phyloP scores from a whole-genome alignment of 1,284 basidiomycete genomes.

The Ustilago cynodontis region DNA sequence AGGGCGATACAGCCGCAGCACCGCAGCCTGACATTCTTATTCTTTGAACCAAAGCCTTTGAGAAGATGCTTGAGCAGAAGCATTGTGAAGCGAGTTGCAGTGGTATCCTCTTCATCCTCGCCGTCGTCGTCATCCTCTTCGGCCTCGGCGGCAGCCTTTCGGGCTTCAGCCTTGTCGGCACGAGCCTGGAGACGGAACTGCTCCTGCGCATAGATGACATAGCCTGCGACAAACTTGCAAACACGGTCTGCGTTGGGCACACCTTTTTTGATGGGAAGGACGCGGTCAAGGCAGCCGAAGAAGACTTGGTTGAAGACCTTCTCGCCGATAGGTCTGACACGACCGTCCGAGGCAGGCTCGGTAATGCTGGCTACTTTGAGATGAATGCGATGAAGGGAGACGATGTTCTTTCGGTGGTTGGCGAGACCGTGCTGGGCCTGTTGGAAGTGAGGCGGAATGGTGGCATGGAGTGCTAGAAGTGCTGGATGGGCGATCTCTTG shows the following conservation, averaged over 20 bases:
- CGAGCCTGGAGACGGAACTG: slow-evolving; percentile 53
- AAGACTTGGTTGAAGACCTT: slow-evolving; percentile 79
- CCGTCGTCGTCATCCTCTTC: slow-evolving; percentile 70
- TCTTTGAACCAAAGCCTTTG: slow-evolving; percentile 86
- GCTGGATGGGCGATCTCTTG: slow-evolving; percentile 31
- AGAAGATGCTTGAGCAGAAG: slow-evolving; percentile 81
- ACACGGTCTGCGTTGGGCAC: slow-evolving; percentile 81
- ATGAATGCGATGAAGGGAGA: slow-evolving; percentile 87
- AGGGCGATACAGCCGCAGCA: slow-evolving; percentile 79
- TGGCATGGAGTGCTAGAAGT: slow-evolving; percentile 32
- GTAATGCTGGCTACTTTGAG: slow-evolving; percentile 76
- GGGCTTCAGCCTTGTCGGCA: slow-evolving; percentile 26
- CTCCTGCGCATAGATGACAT: slow-evolving; percentile 75
- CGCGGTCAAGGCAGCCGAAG: slow-evolving; percentile 76
- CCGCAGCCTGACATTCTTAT: slow-evolving; percentile 87
- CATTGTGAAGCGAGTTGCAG: slow-evolving; percentile 80
- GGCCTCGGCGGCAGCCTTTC: slow-evolving; percentile 18
- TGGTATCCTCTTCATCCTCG: slow-evolving; percentile 79
- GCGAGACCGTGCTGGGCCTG: slow-evolving; percentile 85
- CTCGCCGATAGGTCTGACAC: slow-evolving; percentile 76
- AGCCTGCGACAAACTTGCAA: slow-evolving; percentile 86
- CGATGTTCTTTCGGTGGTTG: slow-evolving; percentile 91
- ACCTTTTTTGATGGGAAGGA: slow-evolving; percentile 87
- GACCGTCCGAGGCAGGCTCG: slow-evolving; percentile 68
- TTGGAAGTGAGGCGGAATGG: slow-evolving; percentile 74